phyloP scores from a whole-genome alignment of 2,329 filamentous ascomycete species.

The Trichoderma afroharzianum region DNA sequence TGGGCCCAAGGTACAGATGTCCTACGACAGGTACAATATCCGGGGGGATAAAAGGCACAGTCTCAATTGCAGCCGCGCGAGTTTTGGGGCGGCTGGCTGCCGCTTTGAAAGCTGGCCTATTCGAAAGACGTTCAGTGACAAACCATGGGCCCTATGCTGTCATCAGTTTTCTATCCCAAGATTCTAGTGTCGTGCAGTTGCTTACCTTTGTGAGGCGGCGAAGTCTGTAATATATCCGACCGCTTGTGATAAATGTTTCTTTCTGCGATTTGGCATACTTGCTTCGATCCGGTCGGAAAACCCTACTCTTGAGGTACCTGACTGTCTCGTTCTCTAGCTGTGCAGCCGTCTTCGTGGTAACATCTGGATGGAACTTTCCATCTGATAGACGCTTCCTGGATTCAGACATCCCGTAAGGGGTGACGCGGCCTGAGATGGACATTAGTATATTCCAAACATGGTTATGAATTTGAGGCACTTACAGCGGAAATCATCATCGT shows the following conservation, averaged over 20 bases:
- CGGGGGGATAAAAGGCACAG: not conserved
- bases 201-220: not conserved
- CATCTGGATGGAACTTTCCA: not conserved
- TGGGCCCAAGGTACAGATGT: slow-evolving; percentile 21
- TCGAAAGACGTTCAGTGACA: not conserved
- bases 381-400: slow-evolving; percentile 8
- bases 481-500: not conserved
- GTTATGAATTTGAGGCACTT: not conserved
- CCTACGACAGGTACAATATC: not conserved
- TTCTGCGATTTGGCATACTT: not conserved
- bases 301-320: not conserved
- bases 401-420: slow-evolving; percentile 18
- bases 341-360: slow-evolving; percentile 15
- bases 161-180: not conserved
- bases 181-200: not conserved
- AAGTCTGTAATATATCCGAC: not conserved
- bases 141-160: not conserved
- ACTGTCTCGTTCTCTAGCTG: slow-evolving; percentile 5
- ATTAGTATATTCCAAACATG: not conserved
- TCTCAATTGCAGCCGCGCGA: not conserved
- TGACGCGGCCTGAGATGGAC: not conserved
- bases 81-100: not conserved
- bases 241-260: not conserved
- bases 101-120: not conserved
- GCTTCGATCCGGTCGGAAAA: not conserved